Conservation (phyloP, 345 rosid species). For the Salix purpurea region DNA sequence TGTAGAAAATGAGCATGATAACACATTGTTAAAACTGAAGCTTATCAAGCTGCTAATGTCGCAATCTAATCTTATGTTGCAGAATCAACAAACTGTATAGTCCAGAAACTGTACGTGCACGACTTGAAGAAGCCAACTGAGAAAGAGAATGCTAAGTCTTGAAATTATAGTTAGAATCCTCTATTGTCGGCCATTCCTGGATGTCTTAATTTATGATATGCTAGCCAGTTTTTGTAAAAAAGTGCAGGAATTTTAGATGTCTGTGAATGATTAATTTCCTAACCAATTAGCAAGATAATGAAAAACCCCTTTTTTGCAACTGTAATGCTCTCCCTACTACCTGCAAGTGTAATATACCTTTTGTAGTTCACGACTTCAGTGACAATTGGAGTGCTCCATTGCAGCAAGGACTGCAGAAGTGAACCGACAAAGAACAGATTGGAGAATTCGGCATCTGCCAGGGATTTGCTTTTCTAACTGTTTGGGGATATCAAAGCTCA, state of each 20-base stretch:
- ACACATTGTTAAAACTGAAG: background rate
- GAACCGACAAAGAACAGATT: background rate
- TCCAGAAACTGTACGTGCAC: slow-evolving; percentile 38
- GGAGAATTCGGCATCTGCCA: background rate
- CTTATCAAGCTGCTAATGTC: background rate
- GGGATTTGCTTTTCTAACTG: background rate
- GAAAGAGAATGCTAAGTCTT: slow-evolving; percentile 6
- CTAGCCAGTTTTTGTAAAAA: background rate
- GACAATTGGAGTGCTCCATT: background rate
- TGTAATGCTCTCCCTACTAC: background rate
- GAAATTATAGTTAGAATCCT: background rate
- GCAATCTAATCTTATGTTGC: slow-evolving; percentile 15
- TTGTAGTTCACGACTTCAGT: background rate
- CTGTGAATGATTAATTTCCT: background rate
- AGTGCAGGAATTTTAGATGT: background rate
- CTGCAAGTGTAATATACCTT: background rate
- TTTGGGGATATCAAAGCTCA: background rate
- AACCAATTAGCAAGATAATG: background rate
- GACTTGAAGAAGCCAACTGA: slow-evolving; percentile 55
- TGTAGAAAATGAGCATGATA: background rate
- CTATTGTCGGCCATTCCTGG: slow-evolving; percentile 7
- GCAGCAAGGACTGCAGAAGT: background rate
- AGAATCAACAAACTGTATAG: slow-evolving; percentile 59
- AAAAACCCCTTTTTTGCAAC: background rate
- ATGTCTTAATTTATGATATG: slow-evolving; percentile 8